Evolutionary conservation across 345 rosid species (phyloP).

Genomic region (thale cress (Arabidopsis thaliana)): TAIR10.1 NC_003075.7:16726001-16726500

Average conservation of each 20-base stretch:
- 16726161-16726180: conserved; percentile 68
- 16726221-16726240: neutral
- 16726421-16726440: conserved; percentile 52
- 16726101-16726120: conserved; percentile 86
- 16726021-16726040: conserved; percentile 79
- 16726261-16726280: conserved; percentile 1
- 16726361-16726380: conserved; percentile 75
- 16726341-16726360: conserved; percentile 72
- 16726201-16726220: conserved; percentile 63
- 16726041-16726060: conserved; percentile 69
- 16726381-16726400: conserved; percentile 70
- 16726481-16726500: neutral
- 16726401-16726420: conserved; percentile 78
- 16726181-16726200: conserved; percentile 61
- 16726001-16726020: conserved; percentile 88
- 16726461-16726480: conserved; percentile 45
- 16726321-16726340: neutral
- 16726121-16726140: conserved; percentile 65
- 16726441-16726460: conserved; percentile 44
- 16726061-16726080: conserved; percentile 78
- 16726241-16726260: neutral
- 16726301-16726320: conserved; percentile 3
- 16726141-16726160: conserved; percentile 88
- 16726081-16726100: conserved; percentile 71
- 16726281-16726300: neutral